phyloP scores from a whole-genome alignment of 2,329 filamentous ascomycete species.

The Cadophora sp. region DNA sequence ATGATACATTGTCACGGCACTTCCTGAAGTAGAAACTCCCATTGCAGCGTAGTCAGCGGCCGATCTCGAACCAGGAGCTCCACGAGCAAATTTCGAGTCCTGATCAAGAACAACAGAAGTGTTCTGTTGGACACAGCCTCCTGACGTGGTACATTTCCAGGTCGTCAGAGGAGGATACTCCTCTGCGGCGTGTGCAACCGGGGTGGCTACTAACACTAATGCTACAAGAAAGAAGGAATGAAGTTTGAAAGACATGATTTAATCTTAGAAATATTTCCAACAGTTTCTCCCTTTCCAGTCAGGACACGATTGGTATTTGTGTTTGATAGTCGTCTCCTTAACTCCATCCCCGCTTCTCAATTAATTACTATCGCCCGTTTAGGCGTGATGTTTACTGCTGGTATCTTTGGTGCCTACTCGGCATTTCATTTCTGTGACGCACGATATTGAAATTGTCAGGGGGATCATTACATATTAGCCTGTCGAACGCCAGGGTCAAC shows the following conservation, averaged over 20 bases:
- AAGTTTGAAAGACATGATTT: constrained; percentile 29
- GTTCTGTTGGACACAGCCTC: constrained; percentile 55
- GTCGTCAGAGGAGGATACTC: constrained; percentile 58
- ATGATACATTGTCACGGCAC: constrained; percentile 47
- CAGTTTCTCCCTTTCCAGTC: no score
- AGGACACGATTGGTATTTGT: no score
- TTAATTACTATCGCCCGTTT: constrained; percentile 1
- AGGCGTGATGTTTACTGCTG: constrained; percentile 23
- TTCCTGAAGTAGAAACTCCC: constrained; percentile 49
- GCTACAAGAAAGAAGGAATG: constrained; percentile 15
- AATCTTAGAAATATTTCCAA: not conserved
- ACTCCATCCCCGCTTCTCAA: constrained; percentile 4
- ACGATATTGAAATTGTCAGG: no score
- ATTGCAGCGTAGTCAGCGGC: constrained; percentile 56
- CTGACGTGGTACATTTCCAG: constrained; percentile 56
- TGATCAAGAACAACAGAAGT: constrained; percentile 58
- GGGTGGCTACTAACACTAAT: constrained; percentile 16
- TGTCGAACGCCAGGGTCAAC: no score
- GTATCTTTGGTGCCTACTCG: not conserved
- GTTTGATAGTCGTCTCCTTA: no score
- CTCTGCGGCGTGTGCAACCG: constrained; percentile 43
- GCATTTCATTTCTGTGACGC: no score
- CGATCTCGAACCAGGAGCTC: constrained; percentile 28
- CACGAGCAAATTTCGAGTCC: constrained; percentile 45
- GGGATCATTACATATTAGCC: no score